phyloP scores from a whole-genome alignment of 2,329 filamentous ascomycete species.

The Boeremia lycopersici region DNA sequence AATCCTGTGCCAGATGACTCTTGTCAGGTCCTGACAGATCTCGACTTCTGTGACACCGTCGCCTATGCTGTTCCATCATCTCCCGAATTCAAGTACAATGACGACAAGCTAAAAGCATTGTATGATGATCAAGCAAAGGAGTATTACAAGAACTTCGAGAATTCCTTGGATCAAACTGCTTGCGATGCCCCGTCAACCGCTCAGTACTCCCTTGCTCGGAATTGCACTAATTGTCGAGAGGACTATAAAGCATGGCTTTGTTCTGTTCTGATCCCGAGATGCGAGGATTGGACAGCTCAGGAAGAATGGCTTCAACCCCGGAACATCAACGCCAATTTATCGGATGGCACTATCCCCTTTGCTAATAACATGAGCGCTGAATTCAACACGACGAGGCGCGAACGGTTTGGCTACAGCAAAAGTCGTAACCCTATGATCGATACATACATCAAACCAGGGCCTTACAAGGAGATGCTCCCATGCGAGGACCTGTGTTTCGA shows the following conservation, averaged over 20 bases:
- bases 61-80: conserved; percentile 93
- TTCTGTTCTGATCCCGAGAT: conserved; percentile 88
- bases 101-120: conserved; percentile 66
- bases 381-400: conserved; percentile 32
- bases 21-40: conserved; percentile 83
- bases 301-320: conserved; percentile 64
- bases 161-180: conserved; percentile 80
- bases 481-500: conserved; percentile 88
- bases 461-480: conserved; percentile 91
- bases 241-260: conserved; percentile 97
- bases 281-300: conserved; percentile 75
- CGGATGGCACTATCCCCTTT: conserved; percentile 63
- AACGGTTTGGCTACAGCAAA: conserved; percentile 53
- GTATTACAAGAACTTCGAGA: conserved; percentile 79
- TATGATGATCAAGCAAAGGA: conserved; percentile 78
- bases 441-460: conserved; percentile 72
- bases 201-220: conserved; percentile 79
- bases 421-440: conserved; percentile 80
- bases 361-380: conserved; percentile 20
- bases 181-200: conserved; percentile 78
- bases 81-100: conserved; percentile 64
- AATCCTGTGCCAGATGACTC: conserved; percentile 65
- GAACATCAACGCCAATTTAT: conserved; percentile 71
- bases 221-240: conserved; percentile 73
- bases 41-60: conserved; percentile 86